Evolutionary conservation across 768 basidiomycete species (phyloP), one percentile per base, ranked within the genome.

Genomic region (Cubamyces sp.): DNA sequence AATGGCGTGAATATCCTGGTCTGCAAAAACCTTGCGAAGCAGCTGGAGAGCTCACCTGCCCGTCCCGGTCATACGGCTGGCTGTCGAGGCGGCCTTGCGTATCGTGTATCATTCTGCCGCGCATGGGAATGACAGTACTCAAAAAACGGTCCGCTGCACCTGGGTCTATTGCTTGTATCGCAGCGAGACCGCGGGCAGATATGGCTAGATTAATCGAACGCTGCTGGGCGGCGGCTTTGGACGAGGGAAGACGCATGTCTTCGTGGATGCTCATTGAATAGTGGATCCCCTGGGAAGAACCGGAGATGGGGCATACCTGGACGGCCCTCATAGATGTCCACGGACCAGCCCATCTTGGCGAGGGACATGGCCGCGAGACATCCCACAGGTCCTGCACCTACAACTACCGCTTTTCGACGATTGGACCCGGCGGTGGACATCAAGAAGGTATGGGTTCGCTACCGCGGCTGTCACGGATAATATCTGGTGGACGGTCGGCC

Each of bases 191-290:
- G 46, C 96, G 87, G 60, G 94, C 87, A 19, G 96, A 98, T 61
- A 98, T 93, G 26, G 95, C 96, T 57, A 98, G 81, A 78, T 98
- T 98, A 76, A 98, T 97, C 59, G 95, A 97, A 60, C 96, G 86
- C 71, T 92, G 90, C 70, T 87, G 84, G 28, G 82, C 76, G 57
- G 78, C 80, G 47, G 81, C 80, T 73, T 84, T 88, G 51, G 89
- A 88, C 30, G 87, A 83, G 30, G 87, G 82, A 54, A 90, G 81
- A 47, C 92, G 87, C 67, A 90, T 79, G 78, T 94, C 92, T 94
- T 52, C 49, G 55, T 64, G 39, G 60, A 60, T 51, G 48, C 52
- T 50, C 30, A 58, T 66, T 65, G 42, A 66, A 66, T 61, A n/a
- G 34, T 28, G 53, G 28, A 14, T 19, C 30, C 51, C 48, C 57